Evolutionary conservation across 2,329 filamentous ascomycete genomes (phyloP), one percentile per base, ranked within the genome.

Genomic region (Calonectria pseudoreteaudii): DNA sequence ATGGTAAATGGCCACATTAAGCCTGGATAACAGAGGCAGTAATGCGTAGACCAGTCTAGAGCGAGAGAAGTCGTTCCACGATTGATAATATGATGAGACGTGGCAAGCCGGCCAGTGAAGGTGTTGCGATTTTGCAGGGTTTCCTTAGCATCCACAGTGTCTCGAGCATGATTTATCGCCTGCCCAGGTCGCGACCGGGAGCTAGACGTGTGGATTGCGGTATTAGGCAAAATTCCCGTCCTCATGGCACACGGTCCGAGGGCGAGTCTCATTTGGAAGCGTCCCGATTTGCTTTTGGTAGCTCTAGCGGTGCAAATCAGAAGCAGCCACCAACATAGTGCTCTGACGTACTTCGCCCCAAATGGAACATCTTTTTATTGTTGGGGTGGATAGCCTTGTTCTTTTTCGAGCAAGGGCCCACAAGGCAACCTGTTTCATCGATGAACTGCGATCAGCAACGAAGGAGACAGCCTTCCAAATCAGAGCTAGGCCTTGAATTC

Each of bases 311-410:
- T 65, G 28, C 20, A 49, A 20, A 23, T 65, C 60, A n/a, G n/a
- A 41, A 62, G 31, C 36, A 47, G 60, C 60, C 41, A 64, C 60
- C 56, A 38, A 60, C 60, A 38, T 64, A 64, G 60, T 31, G 14
- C n/a, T 31, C 60, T 20, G 20, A 47, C 36, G 36, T 26, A 34
- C 23, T 31, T 11, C 52, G 20, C n/a, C 52, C 20, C n/a, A 11
- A 62, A n/a, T 8, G 23, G 18, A 4, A 6, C 18, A 41, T 41
- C 11, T 28, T 8, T 41, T 3, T 34, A 9, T 28, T 28, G 36
- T 36, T 62, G 38, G 56, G 11, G 34, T 16, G 56, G 13, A 23
- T 47, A 47, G 44, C 11, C 44, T 47, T 23, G 20, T 47, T 23
- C n/a, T 47, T 41, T 60, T 62, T 60, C 18, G 23, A 26, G 34